Base-by-base conservation (phyloP, 805 yeast species). In the Metschnikowia vanudenii region DNA sequence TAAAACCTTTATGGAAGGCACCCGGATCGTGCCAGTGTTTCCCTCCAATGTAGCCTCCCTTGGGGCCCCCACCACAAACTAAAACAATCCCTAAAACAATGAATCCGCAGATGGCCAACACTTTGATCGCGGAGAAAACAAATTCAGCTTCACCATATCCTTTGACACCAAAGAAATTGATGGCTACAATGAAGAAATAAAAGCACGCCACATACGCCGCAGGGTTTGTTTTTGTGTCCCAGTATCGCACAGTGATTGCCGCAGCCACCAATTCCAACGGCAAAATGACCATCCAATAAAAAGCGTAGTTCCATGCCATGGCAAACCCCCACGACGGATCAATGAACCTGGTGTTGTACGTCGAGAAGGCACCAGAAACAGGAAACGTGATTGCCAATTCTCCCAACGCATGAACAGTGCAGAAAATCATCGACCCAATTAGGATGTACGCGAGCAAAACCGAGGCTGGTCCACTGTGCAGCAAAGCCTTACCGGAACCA, bases 301-400 rank as follows among this genome's bases (percentile, higher is more conserved):
- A 67, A 30, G 77, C 76, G 62, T 84, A 84, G 60, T 81, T 81
- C 86, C 85, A 80, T 31, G 86, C 87, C 63, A 82, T 79, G 39
- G 88, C 81, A 59, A 84, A 84, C 1, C 88, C 88, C 62, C 82
- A 72, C 19, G 85, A 79, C 13, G 83, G 83, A 50, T 84, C 88
- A 33, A 83, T 70, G 76, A 83, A 75, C 53, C 88, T 69, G 41
- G 81, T 73, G 72, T 85, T 56, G 78, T 72, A 54, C 74, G 90
- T 61, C 72, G 80, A 76, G 58, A 69, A 68, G 10, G 68, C 63
- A 39, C 76, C 77, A 39, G 73, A 58, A 17, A 76, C 75, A 2
- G 82, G 82, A 61, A 69, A 78, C 1, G 78, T 71, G 34, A 78
- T 79, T 18, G 78, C 77, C 68, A 74, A 60, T 68, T 80, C 66